These are phyloP conservation scores for Chlamydomonas reinhardtii DNA, from an alignment of 163 green algal species.

Conservation along the genomic window DNA sequence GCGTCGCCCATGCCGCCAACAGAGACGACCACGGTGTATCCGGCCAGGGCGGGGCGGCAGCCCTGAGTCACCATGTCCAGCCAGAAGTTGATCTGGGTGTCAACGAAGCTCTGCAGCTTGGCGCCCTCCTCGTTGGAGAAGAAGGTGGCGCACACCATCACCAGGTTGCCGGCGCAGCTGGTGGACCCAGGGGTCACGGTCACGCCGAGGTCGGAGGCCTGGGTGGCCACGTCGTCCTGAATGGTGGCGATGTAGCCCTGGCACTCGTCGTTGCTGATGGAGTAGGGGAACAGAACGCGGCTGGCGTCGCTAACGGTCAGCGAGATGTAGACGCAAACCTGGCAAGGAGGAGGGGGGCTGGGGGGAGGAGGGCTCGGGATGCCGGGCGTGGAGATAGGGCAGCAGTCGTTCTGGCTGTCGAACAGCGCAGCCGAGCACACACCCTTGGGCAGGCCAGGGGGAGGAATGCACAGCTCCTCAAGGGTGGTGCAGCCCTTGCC, in stretches of 20 bases:
- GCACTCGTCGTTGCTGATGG: background rate
- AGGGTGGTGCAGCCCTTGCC: constrained; percentile 7
- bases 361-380: background rate
- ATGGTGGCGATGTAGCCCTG: background rate
- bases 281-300: background rate
- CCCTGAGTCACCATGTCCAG: background rate
- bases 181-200: no score
- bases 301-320: background rate
- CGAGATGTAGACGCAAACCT: constrained; percentile 4
- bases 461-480: constrained; percentile 17
- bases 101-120: background rate
- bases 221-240: background rate
- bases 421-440: background rate
- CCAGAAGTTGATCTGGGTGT: background rate
- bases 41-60: constrained; percentile 9
- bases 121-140: background rate
- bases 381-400: background rate
- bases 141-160: constrained; percentile 23
- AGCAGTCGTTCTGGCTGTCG: background rate
- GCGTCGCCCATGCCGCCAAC: background rate
- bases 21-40: background rate
- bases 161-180: background rate
- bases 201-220: background rate
- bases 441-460: background rate
- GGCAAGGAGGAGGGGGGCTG: background rate